Evolutionary conservation across 768 basidiomycete genomes (phyloP).

Genomic region (Lactarius akahatsu): DNA sequence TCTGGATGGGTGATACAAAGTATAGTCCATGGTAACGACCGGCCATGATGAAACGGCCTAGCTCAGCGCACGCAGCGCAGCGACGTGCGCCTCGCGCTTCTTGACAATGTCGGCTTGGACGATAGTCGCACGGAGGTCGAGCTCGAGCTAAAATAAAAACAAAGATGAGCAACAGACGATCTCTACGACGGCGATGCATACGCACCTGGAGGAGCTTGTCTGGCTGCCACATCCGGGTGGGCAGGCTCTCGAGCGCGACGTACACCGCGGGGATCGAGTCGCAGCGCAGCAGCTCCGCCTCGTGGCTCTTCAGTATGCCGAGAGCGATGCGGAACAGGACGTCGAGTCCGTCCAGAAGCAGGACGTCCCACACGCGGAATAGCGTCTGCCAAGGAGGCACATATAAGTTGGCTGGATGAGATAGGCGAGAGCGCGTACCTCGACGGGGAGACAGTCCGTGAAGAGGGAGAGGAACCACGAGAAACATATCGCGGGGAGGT

Average conservation of each 20-base stretch:
- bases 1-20: neutral
- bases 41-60: neutral
- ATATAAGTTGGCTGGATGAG: neutral
- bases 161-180: neutral
- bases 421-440: constrained; percentile 49
- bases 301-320: constrained; percentile 79
- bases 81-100: constrained; percentile 51
- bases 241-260: constrained; percentile 83
- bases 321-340: constrained; percentile 90
- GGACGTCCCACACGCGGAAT: constrained; percentile 95
- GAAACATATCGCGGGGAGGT: constrained; percentile 93
- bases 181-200: constrained; percentile 5
- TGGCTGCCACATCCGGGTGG: constrained; percentile 91
- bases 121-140: constrained; percentile 51
- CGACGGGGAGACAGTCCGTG: constrained; percentile 93
- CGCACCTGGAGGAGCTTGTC: constrained; percentile 86
- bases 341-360: constrained; percentile 90
- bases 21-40: neutral
- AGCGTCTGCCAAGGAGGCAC: constrained; percentile 59
- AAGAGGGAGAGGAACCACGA: constrained; percentile 98
- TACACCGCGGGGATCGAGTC: constrained; percentile 88
- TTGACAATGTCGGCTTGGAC: constrained; percentile 53
- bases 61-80: constrained; percentile 37
- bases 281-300: constrained; percentile 78
- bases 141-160: constrained; percentile 45